Evolutionary conservation across 371 early-diverging fungal species (phyloP).

Genomic region (Mortierella sp.): DNA sequence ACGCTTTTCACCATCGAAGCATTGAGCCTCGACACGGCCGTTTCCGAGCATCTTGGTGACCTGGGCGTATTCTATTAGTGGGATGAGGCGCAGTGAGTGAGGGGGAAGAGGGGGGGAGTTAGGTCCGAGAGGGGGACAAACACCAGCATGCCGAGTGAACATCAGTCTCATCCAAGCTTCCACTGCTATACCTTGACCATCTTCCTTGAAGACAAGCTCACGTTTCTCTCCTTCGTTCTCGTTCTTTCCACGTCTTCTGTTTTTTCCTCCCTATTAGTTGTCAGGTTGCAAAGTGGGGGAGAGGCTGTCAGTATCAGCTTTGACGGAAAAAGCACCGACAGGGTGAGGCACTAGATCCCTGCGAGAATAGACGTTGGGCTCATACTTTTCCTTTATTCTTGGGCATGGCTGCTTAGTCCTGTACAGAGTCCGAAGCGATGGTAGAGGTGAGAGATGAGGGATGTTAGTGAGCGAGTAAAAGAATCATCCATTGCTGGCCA

Average conservation of each 20-base stretch:
- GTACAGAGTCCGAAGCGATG: neutral
- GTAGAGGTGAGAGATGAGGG: constrained; percentile 17
- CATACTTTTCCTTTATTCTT: constrained; percentile 92
- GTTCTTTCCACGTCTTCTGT: constrained; percentile 97
- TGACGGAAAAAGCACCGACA: neutral
- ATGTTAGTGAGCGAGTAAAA: too few species aligned
- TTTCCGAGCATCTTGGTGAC: constrained; percentile 97
- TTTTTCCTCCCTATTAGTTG: constrained; percentile 93
- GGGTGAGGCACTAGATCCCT: neutral
- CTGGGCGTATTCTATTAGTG: constrained; percentile 88
- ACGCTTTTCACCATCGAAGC: constrained; percentile 94
- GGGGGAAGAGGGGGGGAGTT: too few species aligned
- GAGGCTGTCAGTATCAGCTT: neutral
- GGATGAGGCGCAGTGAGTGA: neutral
- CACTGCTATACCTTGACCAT: constrained; percentile 82
- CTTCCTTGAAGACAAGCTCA: constrained; percentile 94
- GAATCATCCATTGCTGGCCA: too few species aligned
- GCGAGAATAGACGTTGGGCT: neutral
- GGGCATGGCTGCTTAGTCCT: constrained; percentile 68
- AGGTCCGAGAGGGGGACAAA: too few species aligned
- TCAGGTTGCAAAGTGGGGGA: neutral
- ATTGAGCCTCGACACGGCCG: constrained; percentile 94
- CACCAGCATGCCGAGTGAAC: neutral
- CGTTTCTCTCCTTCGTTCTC: constrained; percentile 95
- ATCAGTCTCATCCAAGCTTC: neutral